These are phyloP conservation scores for Eremothecium coryli DNA, from an alignment of 1,139 yeast species.

Conservation along the genomic window DNA sequence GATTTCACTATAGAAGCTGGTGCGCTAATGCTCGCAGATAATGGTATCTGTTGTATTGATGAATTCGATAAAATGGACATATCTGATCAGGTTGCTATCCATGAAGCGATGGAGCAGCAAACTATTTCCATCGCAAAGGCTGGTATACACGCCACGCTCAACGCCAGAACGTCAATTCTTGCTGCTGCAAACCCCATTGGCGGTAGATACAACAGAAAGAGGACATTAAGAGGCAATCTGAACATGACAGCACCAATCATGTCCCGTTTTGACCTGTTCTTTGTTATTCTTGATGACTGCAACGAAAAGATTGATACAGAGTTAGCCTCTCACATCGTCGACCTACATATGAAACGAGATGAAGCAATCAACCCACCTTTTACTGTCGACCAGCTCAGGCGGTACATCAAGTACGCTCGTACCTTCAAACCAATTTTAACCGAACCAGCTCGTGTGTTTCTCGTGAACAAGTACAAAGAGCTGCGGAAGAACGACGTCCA, in stretches of 20 bases:
- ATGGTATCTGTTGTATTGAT: constrained; percentile 97
- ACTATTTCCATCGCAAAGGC: constrained; percentile 97
- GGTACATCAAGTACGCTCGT: constrained; percentile 86
- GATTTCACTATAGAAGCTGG: constrained; percentile 98
- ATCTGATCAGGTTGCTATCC: constrained; percentile 94
- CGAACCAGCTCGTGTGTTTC: constrained; percentile 65
- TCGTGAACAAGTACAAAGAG: constrained; percentile 77
- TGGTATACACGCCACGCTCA: constrained; percentile 94
- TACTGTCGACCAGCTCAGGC: constrained; percentile 75
- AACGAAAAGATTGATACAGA: constrained; percentile 85
- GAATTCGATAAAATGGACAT: constrained; percentile 98
- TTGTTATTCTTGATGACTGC: constrained; percentile 91
- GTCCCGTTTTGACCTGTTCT: constrained; percentile 95
- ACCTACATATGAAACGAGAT: constrained; percentile 84
- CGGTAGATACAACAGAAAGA: constrained; percentile 85
- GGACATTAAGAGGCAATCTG: constrained; percentile 76
- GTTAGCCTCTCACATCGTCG: constrained; percentile 86
- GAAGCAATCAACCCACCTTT: constrained; percentile 87
- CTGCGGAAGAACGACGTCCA: constrained; percentile 87
- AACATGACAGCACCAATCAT: constrained; percentile 99
- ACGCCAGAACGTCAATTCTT: constrained; percentile 89
- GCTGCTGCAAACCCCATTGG: constrained; percentile 98
- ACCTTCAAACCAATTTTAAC: constrained; percentile 90
- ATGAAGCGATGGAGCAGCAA: constrained; percentile 99
- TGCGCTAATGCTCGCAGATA: constrained; percentile 96